Evolutionary conservation across 257 asterid genomes (phyloP).

Genomic region (Ajuga chamaepitys): DNA sequence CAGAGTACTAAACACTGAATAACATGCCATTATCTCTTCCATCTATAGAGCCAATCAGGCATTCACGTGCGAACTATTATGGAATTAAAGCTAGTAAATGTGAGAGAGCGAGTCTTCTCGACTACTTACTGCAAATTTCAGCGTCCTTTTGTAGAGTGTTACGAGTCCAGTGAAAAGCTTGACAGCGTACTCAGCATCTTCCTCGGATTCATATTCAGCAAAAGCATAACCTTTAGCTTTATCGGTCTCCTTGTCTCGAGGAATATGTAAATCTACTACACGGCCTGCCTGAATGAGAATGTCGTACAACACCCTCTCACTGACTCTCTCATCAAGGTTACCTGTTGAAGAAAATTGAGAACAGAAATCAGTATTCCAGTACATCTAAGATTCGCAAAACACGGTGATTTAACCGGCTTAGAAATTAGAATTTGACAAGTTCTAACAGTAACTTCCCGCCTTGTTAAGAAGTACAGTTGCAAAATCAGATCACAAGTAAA

Average conservation of each 20-base stretch:
- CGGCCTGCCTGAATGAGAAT: constrained; percentile 95
- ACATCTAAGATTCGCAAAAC: background rate
- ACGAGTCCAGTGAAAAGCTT: constrained; percentile 89
- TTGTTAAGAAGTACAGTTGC: background rate
- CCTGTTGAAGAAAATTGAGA: constrained; percentile 33
- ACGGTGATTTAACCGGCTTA: background rate
- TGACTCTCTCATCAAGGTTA: constrained; percentile 78
- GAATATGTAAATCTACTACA: constrained; percentile 66
- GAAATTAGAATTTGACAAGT: background rate
- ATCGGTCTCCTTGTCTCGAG: constrained; percentile 80
- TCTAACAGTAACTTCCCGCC: background rate
- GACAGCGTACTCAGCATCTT: constrained; percentile 84
- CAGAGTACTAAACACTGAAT: constrained; percentile 6
- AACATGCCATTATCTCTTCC: constrained; percentile 7
- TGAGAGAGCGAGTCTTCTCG: background rate
- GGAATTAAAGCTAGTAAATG: constrained; percentile 16
- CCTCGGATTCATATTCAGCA: constrained; percentile 84
- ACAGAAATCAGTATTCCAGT: background rate
- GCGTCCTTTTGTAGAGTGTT: constrained; percentile 60
- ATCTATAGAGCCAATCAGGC: background rate
- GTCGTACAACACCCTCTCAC: constrained; percentile 83
- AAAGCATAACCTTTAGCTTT: constrained; percentile 88
- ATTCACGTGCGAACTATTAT: constrained; percentile 10
- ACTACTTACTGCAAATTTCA: constrained; percentile 66
- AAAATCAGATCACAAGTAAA: background rate